Conservation (phyloP, 140 eudicot species). For the Anethum foeniculum region DNA sequence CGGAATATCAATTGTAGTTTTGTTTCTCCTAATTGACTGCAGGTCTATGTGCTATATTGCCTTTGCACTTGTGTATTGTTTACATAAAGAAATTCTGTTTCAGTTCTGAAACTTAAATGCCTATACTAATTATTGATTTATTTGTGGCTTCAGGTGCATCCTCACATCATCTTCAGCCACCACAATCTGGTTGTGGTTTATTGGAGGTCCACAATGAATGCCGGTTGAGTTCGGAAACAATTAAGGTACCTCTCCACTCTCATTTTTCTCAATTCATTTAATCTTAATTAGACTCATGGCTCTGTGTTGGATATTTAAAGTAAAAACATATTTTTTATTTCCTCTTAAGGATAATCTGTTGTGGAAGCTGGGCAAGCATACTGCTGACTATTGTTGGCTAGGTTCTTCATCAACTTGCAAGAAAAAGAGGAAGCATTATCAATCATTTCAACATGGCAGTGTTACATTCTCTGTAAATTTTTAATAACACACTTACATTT, state of each 20-base stretch:
- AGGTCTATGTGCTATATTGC: background rate
- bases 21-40: background rate
- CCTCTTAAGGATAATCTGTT: slow-evolving; percentile 23
- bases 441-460: slow-evolving; percentile 53
- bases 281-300: background rate
- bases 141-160: slow-evolving; percentile 23
- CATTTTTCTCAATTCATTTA: background rate
- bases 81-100: background rate
- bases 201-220: background rate
- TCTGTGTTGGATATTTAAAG: background rate
- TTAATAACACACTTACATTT: background rate
- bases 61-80: background rate
- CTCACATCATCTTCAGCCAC: slow-evolving; percentile 11
- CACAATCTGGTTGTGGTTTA: slow-evolving; percentile 6
- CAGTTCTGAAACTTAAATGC: background rate
- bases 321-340: too few species aligned
- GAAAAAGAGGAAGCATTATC: slow-evolving; percentile 65
- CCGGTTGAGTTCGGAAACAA: slow-evolving; percentile 12
- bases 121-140: background rate
- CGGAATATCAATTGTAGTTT: background rate
- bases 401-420: slow-evolving; percentile 60
- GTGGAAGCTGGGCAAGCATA: slow-evolving; percentile 17
- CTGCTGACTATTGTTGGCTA: slow-evolving; percentile 44
- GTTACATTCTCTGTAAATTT: slow-evolving; percentile 43
- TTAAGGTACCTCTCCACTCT: slow-evolving; percentile 20